Base-by-base conservation (phyloP, 257 asterid genomes). In the Solanum sitiens region DNA sequence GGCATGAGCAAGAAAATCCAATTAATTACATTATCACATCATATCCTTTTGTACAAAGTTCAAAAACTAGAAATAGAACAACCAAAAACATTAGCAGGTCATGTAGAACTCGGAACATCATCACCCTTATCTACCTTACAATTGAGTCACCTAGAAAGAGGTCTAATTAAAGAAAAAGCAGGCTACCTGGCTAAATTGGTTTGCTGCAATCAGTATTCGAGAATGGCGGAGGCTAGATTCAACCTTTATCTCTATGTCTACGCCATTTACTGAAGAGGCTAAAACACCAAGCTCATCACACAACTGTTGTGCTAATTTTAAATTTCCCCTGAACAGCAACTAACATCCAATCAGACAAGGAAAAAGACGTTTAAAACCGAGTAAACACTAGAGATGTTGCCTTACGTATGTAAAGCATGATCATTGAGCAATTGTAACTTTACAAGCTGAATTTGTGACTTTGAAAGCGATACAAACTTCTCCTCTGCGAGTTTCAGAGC, bases 171-270 rank as follows among this genome's bases (percentile, higher is more conserved):
- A 30, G 70, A 44, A 80, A 80, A 80, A 80, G 30, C 85, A 47
- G 44, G 27, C 20, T 80, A 95, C 99, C 99, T 95, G 94, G 91
- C 92, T 91, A 92, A 92, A 95, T 90, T 97, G 99, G 86, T 94
- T 95, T 14, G 98, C 99, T 87, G 98, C 96, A 93, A 97, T 98
- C 87, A 97, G 85, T 59, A 98, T 97, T 45, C 98, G 96, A 89
- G 99, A 98, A 94, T 94, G 94, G 85, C 98, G 98, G 80, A 97
- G 92, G 74, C 95, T 94, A 74, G 98, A 94, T 93, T 97, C 98
- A 23, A 94, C 90, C 92, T 97, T 97, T 75, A 97, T 92, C 91
- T 95, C 98, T 98, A 97, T 95, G 94, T 97, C 99, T 82, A 95
- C 98, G 20, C 99, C 98, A 89, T 92, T 93, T 61, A 94, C 97